phyloP scores from a whole-genome alignment of 1,284 basidiomycete genomes.

The Trametes sp. region DNA sequence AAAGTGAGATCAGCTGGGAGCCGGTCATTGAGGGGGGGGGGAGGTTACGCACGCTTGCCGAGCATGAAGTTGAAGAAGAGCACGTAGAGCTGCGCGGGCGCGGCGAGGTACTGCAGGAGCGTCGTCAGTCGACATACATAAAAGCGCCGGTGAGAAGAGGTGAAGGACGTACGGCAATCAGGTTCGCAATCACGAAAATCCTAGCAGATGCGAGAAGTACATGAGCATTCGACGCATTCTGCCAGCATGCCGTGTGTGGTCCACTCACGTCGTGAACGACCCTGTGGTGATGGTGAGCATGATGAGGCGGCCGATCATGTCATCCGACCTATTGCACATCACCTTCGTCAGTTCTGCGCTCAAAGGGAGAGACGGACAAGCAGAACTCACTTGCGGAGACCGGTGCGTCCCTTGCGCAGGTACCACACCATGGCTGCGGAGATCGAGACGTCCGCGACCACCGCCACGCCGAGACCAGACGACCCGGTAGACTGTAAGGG shows the following conservation, averaged over 20 bases:
- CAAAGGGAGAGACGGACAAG: background rate
- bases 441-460: conserved; percentile 13
- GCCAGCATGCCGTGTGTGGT: too few relatives aligned
- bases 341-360: background rate
- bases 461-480: conserved; percentile 12
- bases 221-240: too few relatives aligned
- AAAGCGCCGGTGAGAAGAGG: background rate
- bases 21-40: background rate
- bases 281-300: conserved; percentile 16
- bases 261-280: conserved; percentile 11
- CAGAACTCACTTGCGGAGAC: conserved; percentile 3
- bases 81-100: conserved; percentile 5
- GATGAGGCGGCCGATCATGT: conserved; percentile 13
- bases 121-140: background rate
- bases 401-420: conserved; percentile 11
- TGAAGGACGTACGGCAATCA: conserved; percentile 5
- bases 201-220: background rate
- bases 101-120: conserved; percentile 10
- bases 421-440: conserved; percentile 14
- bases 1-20: background rate
- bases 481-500: conserved; percentile 5
- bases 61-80: conserved; percentile 21
- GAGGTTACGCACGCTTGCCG: conserved; percentile 10
- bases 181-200: conserved; percentile 7
- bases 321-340: background rate